Evolutionary conservation across 208 protist genomes (phyloP).

Genomic region (Strigomonas galati): DNA sequence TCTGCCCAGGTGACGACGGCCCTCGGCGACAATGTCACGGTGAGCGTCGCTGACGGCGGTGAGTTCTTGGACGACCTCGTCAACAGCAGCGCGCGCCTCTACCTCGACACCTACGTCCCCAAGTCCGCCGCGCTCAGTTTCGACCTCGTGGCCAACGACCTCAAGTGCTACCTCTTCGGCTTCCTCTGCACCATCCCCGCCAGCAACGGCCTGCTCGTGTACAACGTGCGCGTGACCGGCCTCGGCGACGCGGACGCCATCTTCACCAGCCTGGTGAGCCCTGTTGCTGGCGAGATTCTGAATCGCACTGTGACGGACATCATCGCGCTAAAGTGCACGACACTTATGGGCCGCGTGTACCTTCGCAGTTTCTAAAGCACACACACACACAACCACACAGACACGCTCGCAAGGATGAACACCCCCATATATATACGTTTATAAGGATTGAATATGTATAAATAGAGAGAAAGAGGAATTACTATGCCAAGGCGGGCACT

Average conservation of each 20-base stretch:
- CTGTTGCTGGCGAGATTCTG: constrained; percentile 8
- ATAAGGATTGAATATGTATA: too few relatives aligned
- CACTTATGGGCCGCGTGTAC: neutral
- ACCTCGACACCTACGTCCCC: neutral
- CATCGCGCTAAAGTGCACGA: neutral
- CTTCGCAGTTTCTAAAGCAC: neutral
- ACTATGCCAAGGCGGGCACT: too few relatives aligned
- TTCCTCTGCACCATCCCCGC: constrained; percentile 9
- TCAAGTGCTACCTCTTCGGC: constrained; percentile 6
- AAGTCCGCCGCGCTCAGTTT: neutral
- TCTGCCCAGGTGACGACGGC: constrained; percentile 1
- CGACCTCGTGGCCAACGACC: constrained; percentile 9
- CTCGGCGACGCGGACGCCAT: constrained; percentile 12
- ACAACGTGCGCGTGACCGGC: constrained; percentile 4
- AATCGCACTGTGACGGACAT: constrained; percentile 7
- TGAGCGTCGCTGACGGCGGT: neutral
- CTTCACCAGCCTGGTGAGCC: neutral
- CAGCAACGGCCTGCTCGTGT: neutral
- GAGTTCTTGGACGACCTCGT: constrained; percentile 6
- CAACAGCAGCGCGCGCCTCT: constrained; percentile 3
- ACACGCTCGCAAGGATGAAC: neutral
- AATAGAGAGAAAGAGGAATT: too few relatives aligned
- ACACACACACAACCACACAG: constrained; percentile 1
- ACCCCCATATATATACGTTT: too few relatives aligned
- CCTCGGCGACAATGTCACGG: neutral